Conservation (phyloP, 2,329 filamentous ascomycete species). For the Sporothrix phasma region DNA sequence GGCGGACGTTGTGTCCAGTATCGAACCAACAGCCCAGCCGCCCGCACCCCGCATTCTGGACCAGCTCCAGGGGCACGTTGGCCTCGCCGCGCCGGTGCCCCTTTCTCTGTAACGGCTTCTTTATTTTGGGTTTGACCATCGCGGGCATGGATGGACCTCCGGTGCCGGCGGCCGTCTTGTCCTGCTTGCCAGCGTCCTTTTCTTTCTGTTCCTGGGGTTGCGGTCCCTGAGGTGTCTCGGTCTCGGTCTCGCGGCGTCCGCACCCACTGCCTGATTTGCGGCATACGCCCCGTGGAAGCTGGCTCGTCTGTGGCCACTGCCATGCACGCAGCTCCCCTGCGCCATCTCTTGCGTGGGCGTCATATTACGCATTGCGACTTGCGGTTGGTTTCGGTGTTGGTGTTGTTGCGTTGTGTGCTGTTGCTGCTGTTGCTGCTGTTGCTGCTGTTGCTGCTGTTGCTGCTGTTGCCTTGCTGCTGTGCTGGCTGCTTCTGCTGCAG, state of each 20-base stretch:
- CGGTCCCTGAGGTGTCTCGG: not conserved
- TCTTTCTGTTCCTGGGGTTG: not conserved
- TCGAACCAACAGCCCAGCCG: constrained; percentile 14
- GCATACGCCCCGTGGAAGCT: not conserved
- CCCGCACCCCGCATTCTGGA: constrained; percentile 12
- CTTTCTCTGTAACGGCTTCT: not conserved
- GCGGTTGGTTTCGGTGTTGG: not conserved
- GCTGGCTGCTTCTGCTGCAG: not conserved
- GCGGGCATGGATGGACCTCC: constrained; percentile 15
- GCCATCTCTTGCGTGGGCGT: constrained; percentile 18
- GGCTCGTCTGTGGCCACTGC: constrained; percentile 18
- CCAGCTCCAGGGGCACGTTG: not conserved
- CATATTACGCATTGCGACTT: not conserved
- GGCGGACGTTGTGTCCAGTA: constrained; percentile 31
- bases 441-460: too few species aligned
- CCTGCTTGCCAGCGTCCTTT: not conserved
- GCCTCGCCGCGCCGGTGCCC: not conserved
- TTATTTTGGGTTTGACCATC: not conserved
- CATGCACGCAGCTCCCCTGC: constrained; percentile 21
- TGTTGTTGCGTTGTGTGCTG: not conserved
- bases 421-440: too few species aligned
- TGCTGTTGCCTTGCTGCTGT: not conserved
- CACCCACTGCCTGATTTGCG: not conserved
- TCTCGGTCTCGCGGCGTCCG: not conserved
- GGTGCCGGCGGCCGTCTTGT: constrained; percentile 14